Conservation (phyloP, 176 grass and related monocot genomes). For the Carex scoparia region DNA sequence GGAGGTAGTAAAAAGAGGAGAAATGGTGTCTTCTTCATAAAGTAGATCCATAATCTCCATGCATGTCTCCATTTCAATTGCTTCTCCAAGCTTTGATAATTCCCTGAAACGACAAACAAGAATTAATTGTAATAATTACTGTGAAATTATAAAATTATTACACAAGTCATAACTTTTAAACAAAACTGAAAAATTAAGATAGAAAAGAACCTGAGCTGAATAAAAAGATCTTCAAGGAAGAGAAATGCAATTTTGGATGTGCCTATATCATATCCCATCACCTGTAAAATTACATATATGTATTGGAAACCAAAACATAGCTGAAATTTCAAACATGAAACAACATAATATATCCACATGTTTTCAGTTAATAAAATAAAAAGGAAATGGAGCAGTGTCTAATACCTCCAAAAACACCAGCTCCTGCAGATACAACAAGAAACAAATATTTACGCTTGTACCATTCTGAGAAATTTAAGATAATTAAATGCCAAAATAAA, state of each 20-base stretch:
- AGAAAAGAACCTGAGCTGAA: constrained; percentile 57
- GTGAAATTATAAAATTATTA: constrained; percentile 6
- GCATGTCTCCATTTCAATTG: constrained; percentile 57
- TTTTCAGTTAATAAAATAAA: not conserved
- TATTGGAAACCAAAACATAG: not conserved
- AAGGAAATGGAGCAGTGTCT: not conserved
- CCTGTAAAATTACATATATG: constrained; percentile 35
- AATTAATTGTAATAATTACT: not conserved
- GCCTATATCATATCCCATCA: constrained; percentile 63
- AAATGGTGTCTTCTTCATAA: constrained; percentile 67
- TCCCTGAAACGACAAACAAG: constrained; percentile 33
- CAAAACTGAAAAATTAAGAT: not conserved
- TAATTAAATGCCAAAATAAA: constrained; percentile 3
- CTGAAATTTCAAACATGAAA: not conserved
- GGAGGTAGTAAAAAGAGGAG: constrained; percentile 45
- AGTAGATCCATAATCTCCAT: constrained; percentile 93
- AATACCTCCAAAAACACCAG: constrained; percentile 82
- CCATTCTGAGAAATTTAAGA: constrained; percentile 1
- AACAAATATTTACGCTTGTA: constrained; percentile 21
- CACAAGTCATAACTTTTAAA: constrained; percentile 9
- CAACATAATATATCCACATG: not conserved
- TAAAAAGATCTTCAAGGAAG: constrained; percentile 67
- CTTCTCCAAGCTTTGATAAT: constrained; percentile 74
- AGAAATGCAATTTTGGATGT: constrained; percentile 56
- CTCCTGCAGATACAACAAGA: constrained; percentile 52